Evolutionary conservation across 495 filamentous ascomycete genomes (phyloP).

Genomic region (Xylaria intraflava): DNA sequence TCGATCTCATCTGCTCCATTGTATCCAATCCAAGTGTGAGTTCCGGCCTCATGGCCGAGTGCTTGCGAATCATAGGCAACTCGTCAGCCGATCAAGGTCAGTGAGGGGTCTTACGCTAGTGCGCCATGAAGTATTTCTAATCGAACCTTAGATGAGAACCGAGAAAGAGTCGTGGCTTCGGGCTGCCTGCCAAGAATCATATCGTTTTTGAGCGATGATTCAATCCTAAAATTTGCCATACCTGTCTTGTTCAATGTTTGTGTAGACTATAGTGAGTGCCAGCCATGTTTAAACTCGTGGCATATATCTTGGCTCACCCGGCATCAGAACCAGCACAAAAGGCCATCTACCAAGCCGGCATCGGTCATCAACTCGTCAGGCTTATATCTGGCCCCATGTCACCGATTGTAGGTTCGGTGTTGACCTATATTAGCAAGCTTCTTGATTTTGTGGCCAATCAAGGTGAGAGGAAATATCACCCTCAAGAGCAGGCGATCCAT

Average conservation of each 20-base stretch:
- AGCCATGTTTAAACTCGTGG: background rate
- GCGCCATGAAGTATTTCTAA: background rate
- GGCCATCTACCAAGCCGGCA: conserved; percentile 38
- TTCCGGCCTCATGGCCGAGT: conserved; percentile 39
- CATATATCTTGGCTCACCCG: conserved; percentile 9
- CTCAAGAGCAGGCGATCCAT: background rate
- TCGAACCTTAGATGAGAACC: conserved; percentile 57
- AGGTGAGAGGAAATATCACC: conserved; percentile 20
- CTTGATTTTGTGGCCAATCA: conserved; percentile 43
- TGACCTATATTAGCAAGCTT: conserved; percentile 41
- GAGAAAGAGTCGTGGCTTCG: conserved; percentile 55
- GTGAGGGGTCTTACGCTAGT: conserved; percentile 8
- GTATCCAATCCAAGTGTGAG: conserved; percentile 36
- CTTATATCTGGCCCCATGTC: conserved; percentile 32
- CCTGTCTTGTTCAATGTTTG: conserved; percentile 69
- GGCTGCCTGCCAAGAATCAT: conserved; percentile 53
- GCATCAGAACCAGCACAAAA: conserved; percentile 46
- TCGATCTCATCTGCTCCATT: conserved; percentile 58
- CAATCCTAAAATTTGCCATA: conserved; percentile 50
- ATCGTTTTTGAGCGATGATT: conserved; percentile 39
- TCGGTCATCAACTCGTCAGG: conserved; percentile 35
- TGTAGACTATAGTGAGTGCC: conserved; percentile 60
- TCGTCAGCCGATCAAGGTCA: conserved; percentile 74
- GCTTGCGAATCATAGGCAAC: conserved; percentile 67
- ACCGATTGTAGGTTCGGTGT: conserved; percentile 19